Percentiles rank a stretch among this genome's conserved stretches.
Evolutionary conservation across 2,329 filamentous ascomycete species (phyloP).

Genomic region (Colletotrichum chrysophilum): DNA sequence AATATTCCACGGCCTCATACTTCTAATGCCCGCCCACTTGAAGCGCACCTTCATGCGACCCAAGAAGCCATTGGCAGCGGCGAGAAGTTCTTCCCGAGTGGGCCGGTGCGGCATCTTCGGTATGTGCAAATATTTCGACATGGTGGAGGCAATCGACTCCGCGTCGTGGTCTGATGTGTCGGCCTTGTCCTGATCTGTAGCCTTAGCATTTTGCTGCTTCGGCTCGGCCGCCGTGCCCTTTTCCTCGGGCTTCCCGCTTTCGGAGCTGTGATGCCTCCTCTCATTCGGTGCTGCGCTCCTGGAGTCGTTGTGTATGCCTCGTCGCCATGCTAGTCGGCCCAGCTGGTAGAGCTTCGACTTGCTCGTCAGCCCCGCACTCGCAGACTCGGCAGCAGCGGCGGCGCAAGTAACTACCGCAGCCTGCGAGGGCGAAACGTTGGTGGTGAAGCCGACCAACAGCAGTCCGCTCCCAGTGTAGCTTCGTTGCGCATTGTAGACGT

Average conservation of each 20-base stretch:
- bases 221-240: neutral
- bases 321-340: slow-evolving; percentile 41
- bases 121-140: slow-evolving; percentile 66
- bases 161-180: slow-evolving; percentile 29
- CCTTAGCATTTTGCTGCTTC: slow-evolving; percentile 3
- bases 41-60: slow-evolving; percentile 88
- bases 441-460: slow-evolving; percentile 51
- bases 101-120: slow-evolving; percentile 83
- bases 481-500: slow-evolving; percentile 44
- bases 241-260: slow-evolving; percentile 25
- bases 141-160: slow-evolving; percentile 53
- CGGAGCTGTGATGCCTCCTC: slow-evolving; percentile 36
- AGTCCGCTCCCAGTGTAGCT: slow-evolving; percentile 61
- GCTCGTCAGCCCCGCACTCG: slow-evolving; percentile 29
- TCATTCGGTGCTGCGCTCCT: slow-evolving; percentile 26
- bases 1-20: slow-evolving; percentile 89
- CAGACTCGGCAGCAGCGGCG: slow-evolving; percentile 39
- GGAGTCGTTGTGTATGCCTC: slow-evolving; percentile 33
- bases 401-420: slow-evolving; percentile 44
- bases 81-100: slow-evolving; percentile 90
- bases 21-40: slow-evolving; percentile 97
- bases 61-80: slow-evolving; percentile 92
- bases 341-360: slow-evolving; percentile 38
- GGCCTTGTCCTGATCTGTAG: slow-evolving; percentile 21
- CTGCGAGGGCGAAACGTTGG: slow-evolving; percentile 42